Base-by-base conservation (phyloP, 1,284 basidiomycete genomes). In the Ganoderma resinaceum region DNA sequence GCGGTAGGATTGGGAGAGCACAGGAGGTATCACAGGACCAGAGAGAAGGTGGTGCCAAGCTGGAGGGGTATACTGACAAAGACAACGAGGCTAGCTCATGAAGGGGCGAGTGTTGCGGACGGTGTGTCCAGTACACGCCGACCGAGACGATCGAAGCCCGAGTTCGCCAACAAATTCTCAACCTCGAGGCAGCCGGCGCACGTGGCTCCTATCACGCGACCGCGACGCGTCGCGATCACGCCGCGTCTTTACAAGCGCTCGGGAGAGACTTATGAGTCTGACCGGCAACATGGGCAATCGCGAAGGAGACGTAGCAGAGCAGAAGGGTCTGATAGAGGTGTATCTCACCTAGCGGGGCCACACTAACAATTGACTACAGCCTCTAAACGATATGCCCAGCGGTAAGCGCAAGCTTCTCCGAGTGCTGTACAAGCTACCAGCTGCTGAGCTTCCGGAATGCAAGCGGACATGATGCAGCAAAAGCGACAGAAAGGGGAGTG, bases 101-200 rank as follows among this genome's bases (percentile, higher is more conserved):
- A 65, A 61, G 60, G 12, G 46, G 53, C 12, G 63, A 63, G 37
- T 40, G 65, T 55, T 26, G 35, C 11, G 26, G 26, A 60, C 35
- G 33, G 42, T 61, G 29, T 61, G 61, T 31, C 46, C 61, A 49
- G 61, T 49, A 20, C 46, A 49, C 46, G 46, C 42, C 37, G 58
- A 40, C 58, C 58, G 31, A 55, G 59, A 61, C 38, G 40, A 61
- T 49, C 46, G 26, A 29, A 61, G 52, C 1, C 52, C 52, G 52
- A 31, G 29, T 8, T 55, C 52, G 16, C 20, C 52, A 65, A 33
- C 9, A 37, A 14, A 42, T 53, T 60, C 35, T 49, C 42, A 71
- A 71, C 70, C 70, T 69, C 67, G 61, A 71, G 70, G 67, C 63
- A 9, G 60, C 65, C 67, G 16, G 55, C 33, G 7, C 55, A 71